Base-by-base conservation (phyloP, 495 filamentous ascomycete species). In the Trichoderma virens region DNA sequence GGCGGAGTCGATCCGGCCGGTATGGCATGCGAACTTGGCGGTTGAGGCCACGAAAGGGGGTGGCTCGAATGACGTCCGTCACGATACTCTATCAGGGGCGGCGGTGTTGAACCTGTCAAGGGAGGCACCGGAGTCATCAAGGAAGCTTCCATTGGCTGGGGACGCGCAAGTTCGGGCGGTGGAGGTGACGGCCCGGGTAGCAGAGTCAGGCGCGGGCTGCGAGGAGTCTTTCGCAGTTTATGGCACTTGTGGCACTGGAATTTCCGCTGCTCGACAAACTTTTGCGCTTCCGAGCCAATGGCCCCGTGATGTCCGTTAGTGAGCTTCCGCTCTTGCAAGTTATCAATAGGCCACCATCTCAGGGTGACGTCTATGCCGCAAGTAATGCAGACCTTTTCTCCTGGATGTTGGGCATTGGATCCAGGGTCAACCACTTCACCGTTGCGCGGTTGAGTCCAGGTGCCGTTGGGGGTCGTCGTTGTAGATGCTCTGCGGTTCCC, bases 321-420 rank as follows among this genome's bases (percentile, higher is more conserved):
- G n/a, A 41, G 25, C 16, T 28, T 45, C 5, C 79, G 70, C 41
- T 76, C 68, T 16, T 71, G 72, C 32, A 77, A 76, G 62, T 79
- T 71, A 60, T 78, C 71, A 39, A 79, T 73, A 35, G 76, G 70
- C 75, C 84, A 84, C 86, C 86, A 89, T 65, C 79, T 82, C 4
- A 84, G 85, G 67, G 83, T 88, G 38, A 82, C 78, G 60, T 85
- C 81, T 56, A 83, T 76, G 25, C 79, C 78, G 68, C 86, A 89
- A 14, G 81, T 85, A 27, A 83, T 70, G 70, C 82, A 85, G 18
- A 80, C 70, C 65, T 79, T 83, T 32, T 77, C 71, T n/a, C 75
- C 68, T 2, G 70, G 70, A 11, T 73, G 71, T 34, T 68, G 45
- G 9, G 64, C 66, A n/a, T 60, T 23, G 31, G 65, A 66, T 18